phyloP scores from a whole-genome alignment of 176 grass and related monocot genomes.

The Metroxylon sagu region DNA sequence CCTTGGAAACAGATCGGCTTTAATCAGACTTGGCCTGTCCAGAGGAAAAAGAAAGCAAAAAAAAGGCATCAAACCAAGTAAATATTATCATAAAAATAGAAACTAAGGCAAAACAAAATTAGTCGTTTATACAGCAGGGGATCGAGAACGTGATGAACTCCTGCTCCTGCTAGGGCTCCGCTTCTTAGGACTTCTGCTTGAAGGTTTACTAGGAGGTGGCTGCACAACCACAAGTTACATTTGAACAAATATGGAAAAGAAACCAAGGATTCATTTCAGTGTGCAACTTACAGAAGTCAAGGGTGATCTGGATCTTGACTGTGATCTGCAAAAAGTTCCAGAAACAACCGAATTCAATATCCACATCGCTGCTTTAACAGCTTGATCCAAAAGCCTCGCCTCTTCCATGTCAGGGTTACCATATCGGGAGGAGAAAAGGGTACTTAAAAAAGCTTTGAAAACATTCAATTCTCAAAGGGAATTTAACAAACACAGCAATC shows the following conservation, averaged over 20 bases:
- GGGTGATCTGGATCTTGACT: conserved; percentile 58
- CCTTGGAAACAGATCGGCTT: too few relatives aligned
- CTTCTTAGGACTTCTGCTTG: conserved; percentile 37
- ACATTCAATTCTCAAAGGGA: conserved; percentile 10
- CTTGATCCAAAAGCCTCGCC: conserved; percentile 34
- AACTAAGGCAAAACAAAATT: too few relatives aligned
- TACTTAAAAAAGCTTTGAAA: conserved; percentile 24
- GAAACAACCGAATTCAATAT: conserved; percentile 53
- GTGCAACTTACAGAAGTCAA: conserved; percentile 39
- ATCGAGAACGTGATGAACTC: conserved; percentile 27
- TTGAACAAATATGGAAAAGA: neutral
- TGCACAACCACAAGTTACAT: conserved; percentile 12
- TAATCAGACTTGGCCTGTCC: too few relatives aligned
- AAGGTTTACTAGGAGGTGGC: conserved; percentile 19
- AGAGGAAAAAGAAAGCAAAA: too few relatives aligned
- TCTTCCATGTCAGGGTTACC: conserved; percentile 11
- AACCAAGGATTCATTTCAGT: neutral
- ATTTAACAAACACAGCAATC: conserved; percentile 11
- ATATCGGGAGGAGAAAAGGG: conserved; percentile 12
- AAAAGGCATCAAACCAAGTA: too few relatives aligned
- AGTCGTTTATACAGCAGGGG: conserved; percentile 28
- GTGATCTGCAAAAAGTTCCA: conserved; percentile 72
- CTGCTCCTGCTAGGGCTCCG: conserved; percentile 39
- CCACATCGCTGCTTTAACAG: conserved; percentile 37
- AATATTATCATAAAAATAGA: too few relatives aligned